Evolutionary conservation across 768 basidiomycete species (phyloP).

Genomic region (Leucosporidium creatinivorum): DNA sequence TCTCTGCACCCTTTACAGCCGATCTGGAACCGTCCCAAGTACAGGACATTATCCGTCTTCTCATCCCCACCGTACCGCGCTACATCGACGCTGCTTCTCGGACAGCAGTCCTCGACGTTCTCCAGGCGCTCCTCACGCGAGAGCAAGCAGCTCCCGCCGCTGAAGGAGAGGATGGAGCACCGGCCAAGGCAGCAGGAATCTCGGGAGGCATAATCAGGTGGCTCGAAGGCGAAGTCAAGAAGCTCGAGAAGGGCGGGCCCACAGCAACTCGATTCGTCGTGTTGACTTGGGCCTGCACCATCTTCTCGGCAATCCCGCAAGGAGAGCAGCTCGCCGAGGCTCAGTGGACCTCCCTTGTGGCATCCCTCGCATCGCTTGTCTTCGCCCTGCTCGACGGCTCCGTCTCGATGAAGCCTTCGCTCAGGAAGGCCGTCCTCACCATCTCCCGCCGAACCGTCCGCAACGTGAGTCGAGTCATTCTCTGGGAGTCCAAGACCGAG

Average conservation of each 20-base stretch:
- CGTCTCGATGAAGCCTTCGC: slow-evolving; percentile 51
- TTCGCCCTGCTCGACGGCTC: slow-evolving; percentile 52
- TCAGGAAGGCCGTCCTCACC: slow-evolving; percentile 58
- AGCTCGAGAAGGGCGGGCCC: slow-evolving; percentile 46
- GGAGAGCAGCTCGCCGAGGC: slow-evolving; percentile 32
- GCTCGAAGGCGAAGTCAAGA: slow-evolving; percentile 61
- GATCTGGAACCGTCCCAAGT: slow-evolving; percentile 12
- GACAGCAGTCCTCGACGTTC: slow-evolving; percentile 62
- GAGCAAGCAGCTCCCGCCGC: slow-evolving; percentile 42
- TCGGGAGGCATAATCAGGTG: slow-evolving; percentile 63
- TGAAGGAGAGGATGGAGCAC: slow-evolving; percentile 37
- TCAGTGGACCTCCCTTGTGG: slow-evolving; percentile 52
- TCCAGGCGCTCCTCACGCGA: slow-evolving; percentile 56
- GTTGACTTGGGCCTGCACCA: slow-evolving; percentile 60
- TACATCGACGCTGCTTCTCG: slow-evolving; percentile 67
- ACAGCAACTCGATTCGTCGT: slow-evolving; percentile 57
- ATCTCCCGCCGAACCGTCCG: slow-evolving; percentile 61
- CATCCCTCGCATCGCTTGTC: slow-evolving; percentile 55
- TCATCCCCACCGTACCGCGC: slow-evolving; percentile 69
- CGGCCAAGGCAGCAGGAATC: slow-evolving; percentile 52
- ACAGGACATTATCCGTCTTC: slow-evolving; percentile 59
- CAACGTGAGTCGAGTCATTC: slow-evolving; percentile 45
- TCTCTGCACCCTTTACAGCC: not conserved
- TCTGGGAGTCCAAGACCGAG: not conserved
- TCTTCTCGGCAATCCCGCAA: slow-evolving; percentile 51